Conservation (phyloP, 352 stramenopile genomes). For the Blastocystis sp. region DNA sequence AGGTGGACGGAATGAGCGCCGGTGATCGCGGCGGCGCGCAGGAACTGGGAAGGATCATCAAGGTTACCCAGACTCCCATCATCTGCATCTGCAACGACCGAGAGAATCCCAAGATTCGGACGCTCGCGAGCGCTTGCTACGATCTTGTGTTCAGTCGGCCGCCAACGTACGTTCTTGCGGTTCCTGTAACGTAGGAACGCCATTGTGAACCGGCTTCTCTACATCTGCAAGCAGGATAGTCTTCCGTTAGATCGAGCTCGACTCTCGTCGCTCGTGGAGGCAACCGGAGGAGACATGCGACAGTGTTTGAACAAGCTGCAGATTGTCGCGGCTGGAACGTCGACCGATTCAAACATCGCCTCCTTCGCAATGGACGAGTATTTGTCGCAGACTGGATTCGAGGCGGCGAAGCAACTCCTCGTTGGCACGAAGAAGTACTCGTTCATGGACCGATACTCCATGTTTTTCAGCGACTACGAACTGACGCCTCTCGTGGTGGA, state of each 20-base stretch:
- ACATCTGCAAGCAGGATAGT: conserved; percentile 79
- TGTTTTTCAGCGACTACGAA: conserved; percentile 96
- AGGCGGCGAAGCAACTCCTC: conserved; percentile 79
- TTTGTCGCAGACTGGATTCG: conserved; percentile 87
- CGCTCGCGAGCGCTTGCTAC: conserved; percentile 89
- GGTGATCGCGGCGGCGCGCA: conserved; percentile 85
- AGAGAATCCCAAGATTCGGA: conserved; percentile 82
- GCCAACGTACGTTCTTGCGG: conserved; percentile 57
- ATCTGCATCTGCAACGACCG: conserved; percentile 99
- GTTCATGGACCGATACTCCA: conserved; percentile 79
- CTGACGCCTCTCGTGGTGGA: conserved; percentile 89
- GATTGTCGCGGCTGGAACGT: conserved; percentile 78
- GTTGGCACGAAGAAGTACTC: conserved; percentile 61
- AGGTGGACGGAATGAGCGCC: conserved; percentile 94
- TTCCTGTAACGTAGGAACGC: conserved; percentile 74
- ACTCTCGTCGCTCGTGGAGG: conserved; percentile 85
- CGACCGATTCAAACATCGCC: too few relatives aligned
- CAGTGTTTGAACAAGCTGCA: conserved; percentile 83
- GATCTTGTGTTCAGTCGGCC: conserved; percentile 84
- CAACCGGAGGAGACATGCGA: conserved; percentile 90
- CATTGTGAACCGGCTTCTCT: conserved; percentile 81
- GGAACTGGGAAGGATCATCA: conserved; percentile 95
- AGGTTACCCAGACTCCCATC: conserved; percentile 90
- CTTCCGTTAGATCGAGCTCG: conserved; percentile 85
- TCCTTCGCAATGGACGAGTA: conserved; percentile 58